Evolutionary conservation across 768 basidiomycete species (phyloP), one percentile per base, ranked within the genome.

Genomic region (Termitomyces titanicus): DNA sequence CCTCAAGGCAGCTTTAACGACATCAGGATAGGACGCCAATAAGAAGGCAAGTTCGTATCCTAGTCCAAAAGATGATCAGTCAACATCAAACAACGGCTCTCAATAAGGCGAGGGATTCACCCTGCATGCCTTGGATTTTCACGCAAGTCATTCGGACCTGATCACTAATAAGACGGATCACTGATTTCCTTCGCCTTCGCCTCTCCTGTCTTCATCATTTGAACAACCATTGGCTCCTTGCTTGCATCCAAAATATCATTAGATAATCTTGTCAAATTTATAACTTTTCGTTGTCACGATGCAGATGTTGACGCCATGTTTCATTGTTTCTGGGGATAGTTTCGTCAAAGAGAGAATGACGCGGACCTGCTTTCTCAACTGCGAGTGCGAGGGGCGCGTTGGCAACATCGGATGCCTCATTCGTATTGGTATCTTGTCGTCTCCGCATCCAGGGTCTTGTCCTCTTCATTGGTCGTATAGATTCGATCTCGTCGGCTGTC

Each of bases 111-210:
- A 55, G 22, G 34, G 53, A 31, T 54, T n/a, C 59, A 93, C 93
- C 92, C 42, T 88, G 81, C 92, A 95, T 94, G 66, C 96, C 94
- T 70, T 98, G 96, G 57, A 98, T 94, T 76, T 98, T 98, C 61
- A 98, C 88, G 2, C 92, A 93, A 0, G 92, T 89, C 64, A 96
- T 92, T 18, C 95, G 96, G 44, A 98, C 85, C 69, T 95, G 89
- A 62, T 79, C 77, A 55, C 83, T 82, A 86, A 44, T 70, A 72
- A 65, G 89, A 86, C 1, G 95, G 94, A 68, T 98, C 84, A 63
- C 90, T 90, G 34, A 98, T 80, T 24, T 86, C 83, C 5, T 75
- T 81, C 63, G 93, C 95, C 71, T 98, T 98, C 51, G 85, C 92
- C 72, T 92, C 85, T 67, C 97, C n/a, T n/a, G n/a, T 97, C 72